Conservation (phyloP, 768 basidiomycete genomes). For the Mrakia frigida region DNA sequence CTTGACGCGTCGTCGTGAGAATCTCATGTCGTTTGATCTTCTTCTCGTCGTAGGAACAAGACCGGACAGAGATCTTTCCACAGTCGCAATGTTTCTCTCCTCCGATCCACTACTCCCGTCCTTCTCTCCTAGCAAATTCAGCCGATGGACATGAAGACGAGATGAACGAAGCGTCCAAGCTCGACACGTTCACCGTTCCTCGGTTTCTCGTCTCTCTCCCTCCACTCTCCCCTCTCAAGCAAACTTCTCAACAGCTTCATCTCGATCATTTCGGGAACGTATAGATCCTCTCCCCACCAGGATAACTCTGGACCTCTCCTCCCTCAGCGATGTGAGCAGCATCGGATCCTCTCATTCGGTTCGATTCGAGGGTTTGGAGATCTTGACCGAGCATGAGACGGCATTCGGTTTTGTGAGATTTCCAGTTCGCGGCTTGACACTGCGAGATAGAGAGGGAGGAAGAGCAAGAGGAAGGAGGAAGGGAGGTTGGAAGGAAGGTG, state of each 20-base stretch:
- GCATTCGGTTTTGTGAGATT: background rate
- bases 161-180: too few species aligned
- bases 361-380: background rate
- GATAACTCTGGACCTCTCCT: background rate
- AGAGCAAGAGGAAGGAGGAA: background rate
- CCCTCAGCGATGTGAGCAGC: background rate
- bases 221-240: too few species aligned
- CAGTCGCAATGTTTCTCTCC: too few species aligned
- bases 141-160: too few species aligned
- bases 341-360: background rate
- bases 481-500: background rate
- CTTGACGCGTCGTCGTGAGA: background rate
- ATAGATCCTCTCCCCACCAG: background rate
- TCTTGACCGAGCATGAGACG: background rate
- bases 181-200: too few species aligned
- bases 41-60: too few species aligned
- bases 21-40: background rate
- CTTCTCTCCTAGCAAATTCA: too few species aligned
- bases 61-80: too few species aligned
- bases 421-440: background rate
- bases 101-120: too few species aligned
- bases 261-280: too few species aligned
- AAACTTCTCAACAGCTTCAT: too few species aligned
- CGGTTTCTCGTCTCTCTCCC: too few species aligned
- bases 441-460: background rate